These are phyloP conservation scores for Arxiozyma bovina DNA, from an alignment of 1,139 yeast species.

Conservation along the genomic window DNA sequence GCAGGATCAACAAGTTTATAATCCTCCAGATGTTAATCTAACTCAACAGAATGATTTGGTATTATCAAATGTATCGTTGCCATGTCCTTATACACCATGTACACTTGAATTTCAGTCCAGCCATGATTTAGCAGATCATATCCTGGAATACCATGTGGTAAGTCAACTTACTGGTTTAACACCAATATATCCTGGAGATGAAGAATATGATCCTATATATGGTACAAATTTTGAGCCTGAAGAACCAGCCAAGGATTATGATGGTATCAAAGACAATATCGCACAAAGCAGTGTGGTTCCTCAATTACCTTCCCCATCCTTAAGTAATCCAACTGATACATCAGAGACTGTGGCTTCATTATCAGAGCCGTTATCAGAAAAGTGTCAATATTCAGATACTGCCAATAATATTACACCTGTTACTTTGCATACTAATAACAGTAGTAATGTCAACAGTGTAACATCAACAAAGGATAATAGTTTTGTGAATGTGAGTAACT, in stretches of 20 bases:
- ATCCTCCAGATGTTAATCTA: no score
- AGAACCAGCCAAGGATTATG: neutral
- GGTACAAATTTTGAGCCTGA: neutral
- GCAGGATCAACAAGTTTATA: neutral
- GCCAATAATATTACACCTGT: neutral
- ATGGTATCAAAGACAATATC: neutral
- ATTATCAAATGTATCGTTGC: neutral
- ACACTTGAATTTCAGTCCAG: slow-evolving; percentile 5
- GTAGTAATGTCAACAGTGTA: neutral
- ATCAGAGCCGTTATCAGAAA: neutral
- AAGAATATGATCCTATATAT: neutral
- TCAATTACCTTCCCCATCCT: neutral
- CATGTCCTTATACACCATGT: slow-evolving; percentile 19
- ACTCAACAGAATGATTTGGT: neutral
- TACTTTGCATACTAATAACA: neutral
- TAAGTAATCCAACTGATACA: neutral
- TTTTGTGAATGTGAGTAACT: neutral
- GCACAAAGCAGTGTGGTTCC: neutral
- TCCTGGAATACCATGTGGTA: slow-evolving; percentile 13
- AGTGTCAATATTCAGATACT: neutral
- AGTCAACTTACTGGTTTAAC: slow-evolving; percentile 8
- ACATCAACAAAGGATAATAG: neutral
- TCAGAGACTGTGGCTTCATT: neutral
- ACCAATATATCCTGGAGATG: neutral
- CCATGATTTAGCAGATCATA: slow-evolving; percentile 16